phyloP scores from a whole-genome alignment of 2,329 filamentous ascomycete genomes.

The Fusarium incarnatum region DNA sequence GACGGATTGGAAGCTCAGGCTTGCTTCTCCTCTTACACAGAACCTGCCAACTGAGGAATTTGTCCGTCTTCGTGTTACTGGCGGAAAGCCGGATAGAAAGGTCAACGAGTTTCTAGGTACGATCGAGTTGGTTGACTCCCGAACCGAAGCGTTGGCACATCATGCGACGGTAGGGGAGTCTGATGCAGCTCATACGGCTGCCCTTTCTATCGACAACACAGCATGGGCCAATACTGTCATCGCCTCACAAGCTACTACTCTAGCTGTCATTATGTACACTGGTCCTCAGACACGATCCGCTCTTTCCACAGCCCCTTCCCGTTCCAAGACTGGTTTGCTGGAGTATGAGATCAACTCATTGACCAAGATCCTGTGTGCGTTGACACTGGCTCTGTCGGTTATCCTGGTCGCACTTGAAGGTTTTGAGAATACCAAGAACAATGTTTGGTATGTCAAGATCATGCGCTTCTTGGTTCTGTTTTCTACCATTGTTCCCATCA shows the following conservation, averaged over 20 bases:
- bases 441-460: constrained; percentile 93
- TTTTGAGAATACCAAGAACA: constrained; percentile 74
- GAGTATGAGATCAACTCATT: constrained; percentile 97
- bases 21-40: constrained; percentile 89
- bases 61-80: constrained; percentile 75
- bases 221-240: constrained; percentile 99
- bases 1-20: constrained; percentile 96
- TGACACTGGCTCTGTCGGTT: constrained; percentile 88
- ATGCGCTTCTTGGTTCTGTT: constrained; percentile 98
- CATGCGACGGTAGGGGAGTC: constrained; percentile 51
- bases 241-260: constrained; percentile 87
- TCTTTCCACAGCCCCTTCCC: constrained; percentile 88
- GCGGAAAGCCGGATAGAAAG: constrained; percentile 90
- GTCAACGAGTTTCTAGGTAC: constrained; percentile 97
- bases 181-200: constrained; percentile 67
- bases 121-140: constrained; percentile 75
- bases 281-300: constrained; percentile 94
- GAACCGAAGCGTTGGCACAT: constrained; percentile 60
- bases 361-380: constrained; percentile 92
- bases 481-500: constrained; percentile 99
- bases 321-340: constrained; percentile 92
- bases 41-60: constrained; percentile 79
- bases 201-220: constrained; percentile 94
- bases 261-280: constrained; percentile 94
- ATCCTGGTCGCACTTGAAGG: constrained; percentile 89